Percentiles rank a stretch among this genome's conserved stretches.
Evolutionary conservation across 1,284 basidiomycete species (phyloP).

Genomic region (Fistulinella cinereoalba): DNA sequence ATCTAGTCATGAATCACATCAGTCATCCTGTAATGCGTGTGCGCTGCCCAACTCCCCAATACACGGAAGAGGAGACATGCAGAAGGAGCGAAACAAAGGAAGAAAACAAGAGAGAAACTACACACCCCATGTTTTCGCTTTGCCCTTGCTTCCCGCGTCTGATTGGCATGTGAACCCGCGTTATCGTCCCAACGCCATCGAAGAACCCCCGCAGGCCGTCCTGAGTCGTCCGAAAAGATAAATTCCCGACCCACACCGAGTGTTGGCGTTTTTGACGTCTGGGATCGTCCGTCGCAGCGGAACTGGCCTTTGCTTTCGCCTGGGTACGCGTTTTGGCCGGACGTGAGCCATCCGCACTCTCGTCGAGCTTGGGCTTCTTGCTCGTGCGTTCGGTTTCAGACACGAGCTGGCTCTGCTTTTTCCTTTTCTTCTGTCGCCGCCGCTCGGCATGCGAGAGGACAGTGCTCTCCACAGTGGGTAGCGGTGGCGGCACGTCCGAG

Average conservation of each 20-base stretch:
- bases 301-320: neutral
- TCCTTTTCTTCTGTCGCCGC: slow-evolving; percentile 58
- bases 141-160: slow-evolving; percentile 48
- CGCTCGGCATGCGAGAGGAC: slow-evolving; percentile 73
- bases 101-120: neutral
- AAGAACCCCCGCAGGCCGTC: slow-evolving; percentile 74
- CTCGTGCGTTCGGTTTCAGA: slow-evolving; percentile 15
- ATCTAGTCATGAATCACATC: slow-evolving; percentile 49
- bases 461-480: slow-evolving; percentile 14
- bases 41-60: no score
- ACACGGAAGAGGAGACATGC: neutral
- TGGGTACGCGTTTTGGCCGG: neutral
- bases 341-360: slow-evolving; percentile 30
- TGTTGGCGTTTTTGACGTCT: slow-evolving; percentile 56
- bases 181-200: slow-evolving; percentile 67
- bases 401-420: slow-evolving; percentile 20
- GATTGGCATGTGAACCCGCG: slow-evolving; percentile 71
- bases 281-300: slow-evolving; percentile 11
- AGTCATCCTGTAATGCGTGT: no score
- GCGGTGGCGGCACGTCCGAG: slow-evolving; percentile 3
- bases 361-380: slow-evolving; percentile 50
- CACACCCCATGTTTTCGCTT: slow-evolving; percentile 67
- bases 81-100: neutral
- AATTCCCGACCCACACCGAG: slow-evolving; percentile 94
- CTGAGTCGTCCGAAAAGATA: slow-evolving; percentile 86